Evolutionary conservation across 1,139 yeast species (phyloP).

Genomic region (Dujonia santamariae): DNA sequence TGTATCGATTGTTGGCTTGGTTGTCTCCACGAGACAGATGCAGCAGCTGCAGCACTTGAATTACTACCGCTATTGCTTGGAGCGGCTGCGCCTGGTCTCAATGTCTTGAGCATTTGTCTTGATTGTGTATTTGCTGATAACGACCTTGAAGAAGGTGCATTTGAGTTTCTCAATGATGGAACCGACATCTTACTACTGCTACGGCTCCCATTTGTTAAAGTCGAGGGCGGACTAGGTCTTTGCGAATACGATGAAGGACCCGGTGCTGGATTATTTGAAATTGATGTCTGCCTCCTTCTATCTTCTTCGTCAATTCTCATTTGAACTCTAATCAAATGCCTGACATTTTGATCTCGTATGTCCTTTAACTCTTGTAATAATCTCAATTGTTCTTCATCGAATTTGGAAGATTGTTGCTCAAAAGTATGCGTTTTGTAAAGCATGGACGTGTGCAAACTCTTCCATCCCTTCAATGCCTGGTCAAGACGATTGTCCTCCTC

Average conservation of each 20-base stretch:
- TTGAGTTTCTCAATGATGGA: constrained; percentile 26
- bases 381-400: constrained; percentile 39
- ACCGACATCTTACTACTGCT: constrained; percentile 14
- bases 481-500: constrained; percentile 54
- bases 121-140: constrained; percentile 12
- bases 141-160: constrained; percentile 12
- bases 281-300: constrained; percentile 15
- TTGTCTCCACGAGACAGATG: constrained; percentile 41
- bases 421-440: constrained; percentile 54
- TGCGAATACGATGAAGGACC: background rate
- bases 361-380: constrained; percentile 45
- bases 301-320: constrained; percentile 38
- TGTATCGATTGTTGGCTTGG: constrained; percentile 13
- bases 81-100: constrained; percentile 22
- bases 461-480: constrained; percentile 71
- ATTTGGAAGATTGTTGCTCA: constrained; percentile 38
- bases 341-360: constrained; percentile 51
- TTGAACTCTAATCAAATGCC: constrained; percentile 44
- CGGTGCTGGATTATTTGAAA: too few relatives aligned
- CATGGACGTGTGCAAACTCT: constrained; percentile 58
- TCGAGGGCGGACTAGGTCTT: constrained; percentile 1
- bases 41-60: constrained; percentile 41
- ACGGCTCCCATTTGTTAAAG: constrained; percentile 12
- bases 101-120: constrained; percentile 35
- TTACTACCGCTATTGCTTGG: constrained; percentile 10